These are phyloP conservation scores for Oldenlandia corymbosa DNA, from an alignment of 257 asterid species.

Conservation along the genomic window DNA sequence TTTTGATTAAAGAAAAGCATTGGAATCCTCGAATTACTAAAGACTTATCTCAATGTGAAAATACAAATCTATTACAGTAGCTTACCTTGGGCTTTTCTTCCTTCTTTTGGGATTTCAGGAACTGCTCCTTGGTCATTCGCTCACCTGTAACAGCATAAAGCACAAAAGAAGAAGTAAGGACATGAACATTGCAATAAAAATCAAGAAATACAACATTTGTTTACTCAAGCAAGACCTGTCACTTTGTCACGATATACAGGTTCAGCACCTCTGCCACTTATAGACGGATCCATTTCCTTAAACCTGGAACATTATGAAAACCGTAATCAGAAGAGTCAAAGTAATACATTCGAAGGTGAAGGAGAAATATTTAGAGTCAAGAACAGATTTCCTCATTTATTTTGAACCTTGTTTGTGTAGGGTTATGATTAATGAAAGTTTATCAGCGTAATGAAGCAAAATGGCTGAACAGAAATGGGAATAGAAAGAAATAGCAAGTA, in stretches of 20 bases:
- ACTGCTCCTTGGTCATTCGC: slow-evolving; percentile 80
- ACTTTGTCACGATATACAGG: slow-evolving; percentile 67
- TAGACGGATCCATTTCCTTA: slow-evolving; percentile 64
- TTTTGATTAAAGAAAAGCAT: not conserved
- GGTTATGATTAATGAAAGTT: not conserved
- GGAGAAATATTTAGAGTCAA: not conserved
- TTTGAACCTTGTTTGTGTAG: not conserved
- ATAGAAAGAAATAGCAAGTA: not conserved
- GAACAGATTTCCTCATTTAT: not conserved
- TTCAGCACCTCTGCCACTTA: slow-evolving; percentile 79
- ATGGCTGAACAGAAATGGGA: not conserved
- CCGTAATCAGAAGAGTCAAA: not conserved
- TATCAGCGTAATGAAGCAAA: not conserved
- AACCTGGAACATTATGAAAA: slow-evolving; percentile 37
- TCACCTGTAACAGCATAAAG: slow-evolving; percentile 46
- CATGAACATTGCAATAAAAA: slow-evolving; percentile 7
- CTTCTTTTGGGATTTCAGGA: slow-evolving; percentile 50
- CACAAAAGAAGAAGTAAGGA: slow-evolving; percentile 8
- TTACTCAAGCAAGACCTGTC: slow-evolving; percentile 49
- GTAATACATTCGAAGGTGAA: not conserved
- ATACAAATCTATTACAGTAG: not conserved
- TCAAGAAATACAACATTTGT: slow-evolving; percentile 1
- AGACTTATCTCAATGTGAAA: not conserved
- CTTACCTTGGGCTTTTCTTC: slow-evolving; percentile 86
- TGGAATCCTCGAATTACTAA: not conserved